Conservation (phyloP, 805 yeast genomes). For the Brettanomyces anomalus region DNA sequence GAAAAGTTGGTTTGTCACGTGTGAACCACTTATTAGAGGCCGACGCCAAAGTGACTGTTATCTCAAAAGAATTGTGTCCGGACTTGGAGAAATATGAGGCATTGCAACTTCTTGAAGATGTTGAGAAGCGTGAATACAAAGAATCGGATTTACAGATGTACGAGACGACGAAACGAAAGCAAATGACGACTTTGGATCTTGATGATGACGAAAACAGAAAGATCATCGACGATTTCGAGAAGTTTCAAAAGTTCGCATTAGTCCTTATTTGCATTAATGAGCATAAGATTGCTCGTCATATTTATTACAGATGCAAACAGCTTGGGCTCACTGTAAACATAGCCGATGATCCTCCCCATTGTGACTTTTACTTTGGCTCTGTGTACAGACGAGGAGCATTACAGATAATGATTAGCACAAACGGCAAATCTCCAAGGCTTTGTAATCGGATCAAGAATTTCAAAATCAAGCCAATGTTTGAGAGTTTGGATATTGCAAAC, state of each 20-base stretch:
- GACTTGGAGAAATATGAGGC: constrained; percentile 26
- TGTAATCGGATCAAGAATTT: constrained; percentile 53
- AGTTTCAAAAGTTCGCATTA: constrained; percentile 41
- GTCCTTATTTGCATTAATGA: constrained; percentile 74
- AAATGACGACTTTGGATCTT: constrained; percentile 3
- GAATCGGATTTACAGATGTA: constrained; percentile 42
- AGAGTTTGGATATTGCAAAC: constrained; percentile 33
- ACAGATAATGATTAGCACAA: constrained; percentile 76
- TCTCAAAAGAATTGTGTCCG: constrained; percentile 36
- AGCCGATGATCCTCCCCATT: constrained; percentile 76
- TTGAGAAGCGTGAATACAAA: constrained; percentile 37
- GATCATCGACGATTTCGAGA: constrained; percentile 27
- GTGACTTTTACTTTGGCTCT: constrained; percentile 83
- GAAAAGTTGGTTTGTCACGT: constrained; percentile 68
- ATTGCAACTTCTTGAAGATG: constrained; percentile 32
- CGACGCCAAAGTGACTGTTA: constrained; percentile 59
- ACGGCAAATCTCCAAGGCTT: constrained; percentile 74
- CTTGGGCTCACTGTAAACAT: constrained; percentile 58
- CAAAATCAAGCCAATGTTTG: constrained; percentile 36
- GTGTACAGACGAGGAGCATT: constrained; percentile 63
- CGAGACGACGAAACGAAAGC: constrained; percentile 20
- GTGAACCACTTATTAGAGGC: constrained; percentile 60
- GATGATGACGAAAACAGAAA: constrained; percentile 20
- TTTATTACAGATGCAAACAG: constrained; percentile 41
- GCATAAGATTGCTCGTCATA: constrained; percentile 44